These are phyloP conservation scores for Jaapia argillacea DNA, from an alignment of 768 basidiomycete genomes.

Conservation along the genomic window DNA sequence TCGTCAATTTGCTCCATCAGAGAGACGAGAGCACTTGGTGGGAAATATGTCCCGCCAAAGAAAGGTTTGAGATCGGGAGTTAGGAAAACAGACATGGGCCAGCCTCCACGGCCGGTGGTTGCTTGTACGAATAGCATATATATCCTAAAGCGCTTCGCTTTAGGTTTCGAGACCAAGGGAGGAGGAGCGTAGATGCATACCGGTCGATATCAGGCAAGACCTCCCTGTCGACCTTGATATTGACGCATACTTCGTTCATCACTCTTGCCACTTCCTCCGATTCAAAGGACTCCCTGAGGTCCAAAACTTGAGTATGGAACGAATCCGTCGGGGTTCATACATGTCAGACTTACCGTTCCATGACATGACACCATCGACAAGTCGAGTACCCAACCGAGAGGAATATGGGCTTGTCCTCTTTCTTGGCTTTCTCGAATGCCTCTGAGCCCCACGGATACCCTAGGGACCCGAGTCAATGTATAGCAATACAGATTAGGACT, in stretches of 20 bases:
- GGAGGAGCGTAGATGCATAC: neutral
- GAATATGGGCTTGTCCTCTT: constrained; percentile 23
- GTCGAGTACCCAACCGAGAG: constrained; percentile 32
- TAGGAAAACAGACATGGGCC: constrained; percentile 22
- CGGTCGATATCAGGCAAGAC: constrained; percentile 30
- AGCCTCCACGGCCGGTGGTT: constrained; percentile 19
- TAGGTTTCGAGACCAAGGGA: neutral
- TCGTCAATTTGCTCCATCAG: constrained; percentile 5
- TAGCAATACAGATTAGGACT: neutral
- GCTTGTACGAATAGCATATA: constrained; percentile 32
- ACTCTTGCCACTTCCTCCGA: constrained; percentile 24
- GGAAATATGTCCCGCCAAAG: neutral
- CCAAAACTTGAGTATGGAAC: neutral
- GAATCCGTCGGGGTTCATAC: neutral
- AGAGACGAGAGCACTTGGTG: neutral
- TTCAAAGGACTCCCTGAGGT: constrained; percentile 26
- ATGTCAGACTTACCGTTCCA: constrained; percentile 8
- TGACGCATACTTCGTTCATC: constrained; percentile 29
- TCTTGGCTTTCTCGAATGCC: constrained; percentile 16
- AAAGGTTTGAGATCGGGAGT: neutral
- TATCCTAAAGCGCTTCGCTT: constrained; percentile 10
- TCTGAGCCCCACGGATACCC: constrained; percentile 18
- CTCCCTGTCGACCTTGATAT: constrained; percentile 31
- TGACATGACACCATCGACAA: constrained; percentile 25
- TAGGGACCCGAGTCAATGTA: neutral